Conservation (phyloP, 1,139 yeast genomes). For the Candida dubliniensis region DNA sequence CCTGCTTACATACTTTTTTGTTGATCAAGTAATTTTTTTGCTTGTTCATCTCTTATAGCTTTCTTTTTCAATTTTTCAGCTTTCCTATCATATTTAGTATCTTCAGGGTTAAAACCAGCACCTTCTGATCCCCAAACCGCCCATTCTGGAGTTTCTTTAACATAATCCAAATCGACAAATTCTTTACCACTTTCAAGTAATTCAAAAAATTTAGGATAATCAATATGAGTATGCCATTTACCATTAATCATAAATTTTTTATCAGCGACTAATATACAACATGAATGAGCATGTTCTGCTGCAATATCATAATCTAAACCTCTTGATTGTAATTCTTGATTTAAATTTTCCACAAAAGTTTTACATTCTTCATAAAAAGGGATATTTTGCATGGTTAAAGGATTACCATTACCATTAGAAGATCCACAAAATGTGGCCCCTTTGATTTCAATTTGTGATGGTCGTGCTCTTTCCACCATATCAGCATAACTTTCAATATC, state of each 20-base stretch:
- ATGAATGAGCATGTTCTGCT: constrained; percentile 94
- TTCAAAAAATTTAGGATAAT: constrained; percentile 75
- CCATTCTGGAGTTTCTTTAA: constrained; percentile 83
- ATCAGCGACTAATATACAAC: constrained; percentile 85
- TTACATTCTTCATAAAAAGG: constrained; percentile 93
- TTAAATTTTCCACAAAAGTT: constrained; percentile 63
- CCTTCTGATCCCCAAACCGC: constrained; percentile 83
- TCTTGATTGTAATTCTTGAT: constrained; percentile 56
- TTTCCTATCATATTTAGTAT: constrained; percentile 65
- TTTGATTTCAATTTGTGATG: constrained; percentile 88
- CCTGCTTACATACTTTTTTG: no score
- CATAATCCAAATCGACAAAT: constrained; percentile 79
- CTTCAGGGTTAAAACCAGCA: constrained; percentile 91
- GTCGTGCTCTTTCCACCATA: constrained; percentile 76
- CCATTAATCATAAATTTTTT: constrained; percentile 66
- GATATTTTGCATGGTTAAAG: constrained; percentile 91
- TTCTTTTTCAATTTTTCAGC: constrained; percentile 58
- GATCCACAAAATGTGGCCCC: constrained; percentile 96
- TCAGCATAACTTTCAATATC: constrained; percentile 88
- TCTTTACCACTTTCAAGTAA: constrained; percentile 61
- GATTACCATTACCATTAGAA: constrained; percentile 75
- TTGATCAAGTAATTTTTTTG: constrained; percentile 3
- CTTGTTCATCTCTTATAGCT: constrained; percentile 35
- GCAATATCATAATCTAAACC: constrained; percentile 79
- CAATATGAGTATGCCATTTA: constrained; percentile 88